phyloP scores from a whole-genome alignment of 1,284 basidiomycete species.

The Ganoderma lucidum region DNA sequence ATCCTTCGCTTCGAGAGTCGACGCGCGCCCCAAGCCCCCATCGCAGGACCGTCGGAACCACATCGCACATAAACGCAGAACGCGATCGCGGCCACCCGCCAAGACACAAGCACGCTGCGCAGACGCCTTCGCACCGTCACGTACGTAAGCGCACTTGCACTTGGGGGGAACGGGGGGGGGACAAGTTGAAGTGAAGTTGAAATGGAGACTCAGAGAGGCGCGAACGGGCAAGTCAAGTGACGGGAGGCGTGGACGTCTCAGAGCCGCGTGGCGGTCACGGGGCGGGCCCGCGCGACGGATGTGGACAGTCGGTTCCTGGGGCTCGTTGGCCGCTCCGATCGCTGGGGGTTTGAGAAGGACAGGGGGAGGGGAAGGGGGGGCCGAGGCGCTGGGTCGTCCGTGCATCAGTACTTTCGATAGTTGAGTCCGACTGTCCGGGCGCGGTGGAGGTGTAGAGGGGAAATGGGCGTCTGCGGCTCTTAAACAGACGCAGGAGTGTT shows the following conservation, averaged over 20 bases:
- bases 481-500: too few species aligned
- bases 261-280: constrained; percentile 15
- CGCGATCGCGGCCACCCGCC: neutral
- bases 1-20: neutral
- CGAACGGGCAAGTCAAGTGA: constrained; percentile 5
- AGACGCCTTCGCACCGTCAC: neutral
- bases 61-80: neutral
- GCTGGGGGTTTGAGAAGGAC: neutral
- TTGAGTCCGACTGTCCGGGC: neutral
- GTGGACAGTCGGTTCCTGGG: constrained; percentile 20
- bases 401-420: neutral
- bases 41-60: neutral
- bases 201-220: neutral
- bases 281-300: constrained; percentile 4
- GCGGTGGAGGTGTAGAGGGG: neutral
- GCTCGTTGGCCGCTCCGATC: neutral
- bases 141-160: constrained; percentile 6
- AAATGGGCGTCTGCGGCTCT: constrained; percentile 8
- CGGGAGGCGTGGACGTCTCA: constrained; percentile 9
- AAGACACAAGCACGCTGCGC: neutral
- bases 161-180: neutral
- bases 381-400: neutral
- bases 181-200: too few species aligned
- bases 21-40: neutral
- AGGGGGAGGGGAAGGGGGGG: neutral